Conservation (phyloP, 495 filamentous ascomycete species). For the Cenococcum geophilum region DNA sequence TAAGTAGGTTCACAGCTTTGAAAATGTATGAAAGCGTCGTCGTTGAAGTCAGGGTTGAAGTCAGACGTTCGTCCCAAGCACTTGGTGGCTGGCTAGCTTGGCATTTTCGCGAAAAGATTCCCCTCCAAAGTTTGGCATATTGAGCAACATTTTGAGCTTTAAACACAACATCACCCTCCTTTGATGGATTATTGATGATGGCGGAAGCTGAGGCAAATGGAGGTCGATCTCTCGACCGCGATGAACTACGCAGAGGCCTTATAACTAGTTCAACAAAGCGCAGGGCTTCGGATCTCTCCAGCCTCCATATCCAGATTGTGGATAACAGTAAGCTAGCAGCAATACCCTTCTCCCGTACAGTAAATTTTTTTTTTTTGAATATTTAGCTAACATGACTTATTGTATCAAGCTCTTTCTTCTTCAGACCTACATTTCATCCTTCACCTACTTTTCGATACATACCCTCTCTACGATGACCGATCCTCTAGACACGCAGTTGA, state of each 20-base stretch:
- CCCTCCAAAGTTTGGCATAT: slow-evolving; percentile 5
- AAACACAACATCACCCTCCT: slow-evolving; percentile 2
- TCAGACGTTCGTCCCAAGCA: too few species aligned
- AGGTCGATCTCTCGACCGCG: slow-evolving; percentile 27
- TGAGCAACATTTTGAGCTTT: slow-evolving; percentile 10
- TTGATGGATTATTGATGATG: slow-evolving; percentile 28
- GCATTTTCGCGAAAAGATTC: slow-evolving; percentile 22
- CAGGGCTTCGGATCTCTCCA: slow-evolving; percentile 43
- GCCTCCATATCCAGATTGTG: slow-evolving; percentile 41
- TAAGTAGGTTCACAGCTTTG: neutral
- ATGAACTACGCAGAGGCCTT: slow-evolving; percentile 30
- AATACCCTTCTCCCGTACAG: neutral
- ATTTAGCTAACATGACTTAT: slow-evolving; percentile 1
- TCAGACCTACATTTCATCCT: slow-evolving; percentile 45
- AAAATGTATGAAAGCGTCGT: neutral
- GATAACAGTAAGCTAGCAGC: slow-evolving; percentile 38
- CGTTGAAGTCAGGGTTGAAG: neutral
- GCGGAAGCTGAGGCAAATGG: slow-evolving; percentile 26
- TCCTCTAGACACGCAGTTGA: slow-evolving; percentile 74
- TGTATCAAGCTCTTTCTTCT: slow-evolving; percentile 10
- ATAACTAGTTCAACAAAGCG: slow-evolving; percentile 47
- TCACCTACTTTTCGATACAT: slow-evolving; percentile 71
- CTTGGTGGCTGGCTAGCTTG: slow-evolving; percentile 11
- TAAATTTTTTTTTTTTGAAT: neutral
- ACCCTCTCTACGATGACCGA: slow-evolving; percentile 81